Evolutionary conservation across 2,329 filamentous ascomycete genomes (phyloP), one percentile per base, ranked within the genome.

Genomic region (Penicillium aurantiogriseum): DNA sequence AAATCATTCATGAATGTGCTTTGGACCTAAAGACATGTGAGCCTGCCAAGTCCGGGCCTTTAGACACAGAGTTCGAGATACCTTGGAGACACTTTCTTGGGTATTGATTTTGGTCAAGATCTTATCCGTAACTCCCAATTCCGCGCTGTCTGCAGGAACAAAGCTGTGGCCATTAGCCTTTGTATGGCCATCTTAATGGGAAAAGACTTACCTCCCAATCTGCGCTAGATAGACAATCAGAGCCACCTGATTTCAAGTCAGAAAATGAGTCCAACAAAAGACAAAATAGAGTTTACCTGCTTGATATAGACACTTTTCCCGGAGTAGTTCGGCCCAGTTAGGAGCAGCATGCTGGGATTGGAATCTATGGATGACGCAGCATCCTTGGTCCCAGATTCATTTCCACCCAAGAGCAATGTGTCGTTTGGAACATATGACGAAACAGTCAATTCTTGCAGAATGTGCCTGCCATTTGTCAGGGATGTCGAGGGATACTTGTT

Each of bases 281-380:
- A 11, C 21, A 6, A 10, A 25, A 15, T 5, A 15, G 5, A 17
- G n/a, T 60, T 61, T 57, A 71, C 74, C 72, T 99, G 93, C 73
- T 96, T 99, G 70, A 97, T 82, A 73, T 96, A 97, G 0, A 97
- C 85, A 65, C 92, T 97, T 74, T 99, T 99, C 0, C 94, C 94
- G 0, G 94, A 97, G 71, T 94, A 95, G 66, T 99, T 99, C 5
- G 94, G 92, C 0, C 94, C 94, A 0, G 94, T 97, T 67, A 99
- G 75, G 6, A 97, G 78, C 13, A 97, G 72, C 76, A 91, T 88
- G 62, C 84, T 91, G 13, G 89, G 86, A 3, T 70, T 70, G 10
- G 66, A 57, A n/a, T 61, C 39, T 55, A 13, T 27, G n/a, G 45
- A 53, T 35, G 42, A 55, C 40, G 6, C 23, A 46, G 17, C 38